Conservation (phyloP, 2,329 filamentous ascomycete genomes). For the Fusarium oligoseptatum region DNA sequence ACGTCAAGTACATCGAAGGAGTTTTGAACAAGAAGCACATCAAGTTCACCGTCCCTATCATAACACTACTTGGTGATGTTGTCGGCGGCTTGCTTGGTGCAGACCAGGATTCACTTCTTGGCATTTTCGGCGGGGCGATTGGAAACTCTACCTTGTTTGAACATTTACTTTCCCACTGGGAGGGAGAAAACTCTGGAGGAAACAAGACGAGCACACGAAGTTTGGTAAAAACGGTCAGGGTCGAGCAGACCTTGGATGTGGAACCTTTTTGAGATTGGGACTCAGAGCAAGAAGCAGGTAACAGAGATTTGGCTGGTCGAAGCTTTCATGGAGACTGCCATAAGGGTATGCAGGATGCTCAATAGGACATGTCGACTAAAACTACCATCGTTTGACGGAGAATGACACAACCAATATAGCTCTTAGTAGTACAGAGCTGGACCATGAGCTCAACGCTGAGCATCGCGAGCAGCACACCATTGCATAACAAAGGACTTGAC, state of each 20-base stretch:
- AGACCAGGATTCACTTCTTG: slow-evolving; percentile 47
- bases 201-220: slow-evolving; percentile 1
- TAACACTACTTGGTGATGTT: slow-evolving; percentile 55
- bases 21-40: slow-evolving; percentile 58
- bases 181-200: slow-evolving; percentile 11
- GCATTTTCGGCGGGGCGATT: slow-evolving; percentile 54
- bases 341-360: no score
- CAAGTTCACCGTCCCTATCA: slow-evolving; percentile 52
- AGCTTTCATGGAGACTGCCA: no score
- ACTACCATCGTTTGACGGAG: no score
- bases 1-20: slow-evolving; percentile 59
- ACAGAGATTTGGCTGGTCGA: no score
- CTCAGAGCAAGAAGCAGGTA: background rate
- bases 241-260: background rate
- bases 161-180: slow-evolving; percentile 54
- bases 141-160: slow-evolving; percentile 57
- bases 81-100: slow-evolving; percentile 52
- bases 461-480: no score
- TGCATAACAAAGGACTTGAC: no score
- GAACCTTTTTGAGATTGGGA: background rate
- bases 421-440: no score
- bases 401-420: no score
- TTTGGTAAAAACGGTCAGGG: background rate
- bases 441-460: no score
- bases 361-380: no score